Base-by-base conservation (phyloP, 2,329 filamentous ascomycete genomes). In the Zasmidium angulare region DNA sequence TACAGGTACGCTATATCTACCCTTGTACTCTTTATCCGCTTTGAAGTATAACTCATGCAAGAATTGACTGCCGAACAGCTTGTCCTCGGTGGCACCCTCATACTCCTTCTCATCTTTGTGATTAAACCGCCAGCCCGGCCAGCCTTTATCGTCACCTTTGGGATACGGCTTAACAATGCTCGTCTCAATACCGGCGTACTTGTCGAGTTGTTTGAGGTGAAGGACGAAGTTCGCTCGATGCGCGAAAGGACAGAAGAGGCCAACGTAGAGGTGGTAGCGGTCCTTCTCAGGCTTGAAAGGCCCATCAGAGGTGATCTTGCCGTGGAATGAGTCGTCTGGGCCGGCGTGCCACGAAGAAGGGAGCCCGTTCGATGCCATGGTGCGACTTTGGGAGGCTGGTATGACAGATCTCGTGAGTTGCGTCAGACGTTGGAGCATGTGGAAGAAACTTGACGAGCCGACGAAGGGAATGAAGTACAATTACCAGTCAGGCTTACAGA, bases 201-300 rank as follows among this genome's bases (percentile, higher is more conserved):
- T 72, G 31, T 81, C 76, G 1, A 88, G 78, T 31, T 82, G 82
- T 67, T 86, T 85, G 51, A 88, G 75, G 51, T 85, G 78, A 3
- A 84, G 78, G 9, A 84, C 76, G 11, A 88, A 73, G 64, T 85
- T 86, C 17, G 73, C 81, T 11, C 85, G 80, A 67, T 88, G 86
- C 1, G 86, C 85, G 64, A 87, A 88, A 1, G 85, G 86, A 66
- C 85, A 88, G 74, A 88, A 88, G 24, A 87, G 78, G 20, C 84
- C 81, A 46, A 84, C 80, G 65, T 84, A 84, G 1, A 85, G 71
- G 66, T 84, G 82, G 70, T 85, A 85, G 46, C 83, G 77, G 50
- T 76, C 77, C 40, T 75, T 77, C 63, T 83, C 80, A 1, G 81
- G 78, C 4, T 77, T 75, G 65, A 84, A 85, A 17, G 78, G 72